Percentiles rank a stretch among this genome's conserved stretches.
These are phyloP conservation scores for Lipomyces oligophaga DNA, from an alignment of 805 yeast species.

Conservation along the genomic window DNA sequence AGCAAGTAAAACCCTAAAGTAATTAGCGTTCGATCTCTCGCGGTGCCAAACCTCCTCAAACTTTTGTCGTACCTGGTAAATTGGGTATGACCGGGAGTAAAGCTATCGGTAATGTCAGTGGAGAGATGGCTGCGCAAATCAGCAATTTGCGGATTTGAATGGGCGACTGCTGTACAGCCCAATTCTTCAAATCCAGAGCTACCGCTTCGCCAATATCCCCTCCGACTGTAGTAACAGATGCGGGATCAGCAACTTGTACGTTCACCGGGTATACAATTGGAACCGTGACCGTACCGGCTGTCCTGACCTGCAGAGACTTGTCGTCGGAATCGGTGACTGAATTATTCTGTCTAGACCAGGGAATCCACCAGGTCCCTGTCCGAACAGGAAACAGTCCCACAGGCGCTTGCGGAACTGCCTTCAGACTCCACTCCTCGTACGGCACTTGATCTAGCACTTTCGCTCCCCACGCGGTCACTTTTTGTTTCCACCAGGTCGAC, in stretches of 20 bases:
- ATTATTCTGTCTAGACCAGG: too few species aligned
- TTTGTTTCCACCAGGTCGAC: constrained; percentile 52
- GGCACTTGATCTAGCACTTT: constrained; percentile 59
- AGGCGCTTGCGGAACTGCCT: constrained; percentile 64
- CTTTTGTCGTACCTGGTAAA: constrained; percentile 71
- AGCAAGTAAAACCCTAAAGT: constrained; percentile 57
- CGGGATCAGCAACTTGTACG: too few species aligned
- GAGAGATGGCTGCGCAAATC: constrained; percentile 57
- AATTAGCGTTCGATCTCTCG: background rate
- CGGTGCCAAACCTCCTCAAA: too few species aligned
- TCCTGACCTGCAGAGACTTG: background rate
- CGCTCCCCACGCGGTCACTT: constrained; percentile 53
- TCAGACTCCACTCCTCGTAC: constrained; percentile 73
- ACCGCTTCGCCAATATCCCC: constrained; percentile 33
- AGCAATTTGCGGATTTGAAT: constrained; percentile 57
- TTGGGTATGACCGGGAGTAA: constrained; percentile 84
- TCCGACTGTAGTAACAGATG: constrained; percentile 31
- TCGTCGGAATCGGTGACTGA: constrained; percentile 35
- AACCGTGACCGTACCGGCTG: background rate
- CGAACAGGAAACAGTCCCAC: constrained; percentile 10
- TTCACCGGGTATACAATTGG: constrained; percentile 45
- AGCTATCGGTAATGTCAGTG: constrained; percentile 76
- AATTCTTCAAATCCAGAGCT: constrained; percentile 41
- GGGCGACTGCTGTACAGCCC: constrained; percentile 45
- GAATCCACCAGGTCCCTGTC: constrained; percentile 34